These are phyloP conservation scores for Candida sanyaensis DNA, from an alignment of 1,139 yeast species.

Conservation along the genomic window DNA sequence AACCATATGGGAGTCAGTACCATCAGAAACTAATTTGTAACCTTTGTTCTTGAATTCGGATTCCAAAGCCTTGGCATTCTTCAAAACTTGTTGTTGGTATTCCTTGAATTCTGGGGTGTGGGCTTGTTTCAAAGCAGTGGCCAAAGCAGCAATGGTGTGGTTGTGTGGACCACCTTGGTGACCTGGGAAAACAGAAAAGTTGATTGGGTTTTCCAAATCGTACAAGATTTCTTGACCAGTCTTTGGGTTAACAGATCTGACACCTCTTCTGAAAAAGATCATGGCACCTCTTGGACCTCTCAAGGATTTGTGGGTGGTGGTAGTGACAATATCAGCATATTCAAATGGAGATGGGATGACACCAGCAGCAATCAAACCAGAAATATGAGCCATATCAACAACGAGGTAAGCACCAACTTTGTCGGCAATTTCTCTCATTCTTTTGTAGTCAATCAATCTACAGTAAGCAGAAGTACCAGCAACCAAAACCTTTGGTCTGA, in stretches of 20 bases:
- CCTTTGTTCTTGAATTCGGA: constrained; percentile 67
- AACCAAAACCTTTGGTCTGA: constrained; percentile 92
- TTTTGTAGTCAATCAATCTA: constrained; percentile 84
- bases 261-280: constrained; percentile 95
- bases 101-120: constrained; percentile 79
- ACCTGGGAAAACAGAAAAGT: constrained; percentile 97
- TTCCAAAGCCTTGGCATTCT: constrained; percentile 87
- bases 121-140: constrained; percentile 93
- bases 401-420: constrained; percentile 90
- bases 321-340: constrained; percentile 92
- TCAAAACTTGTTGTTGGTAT: constrained; percentile 84
- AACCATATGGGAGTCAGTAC: constrained; percentile 97
- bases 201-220: constrained; percentile 86
- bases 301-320: constrained; percentile 95
- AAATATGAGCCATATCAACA: constrained; percentile 96
- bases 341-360: constrained; percentile 93
- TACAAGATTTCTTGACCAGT: constrained; percentile 87
- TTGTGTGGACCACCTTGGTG: constrained; percentile 99
- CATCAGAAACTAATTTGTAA: constrained; percentile 84
- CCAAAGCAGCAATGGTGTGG: constrained; percentile 94
- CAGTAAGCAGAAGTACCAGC: constrained; percentile 98
- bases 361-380: constrained; percentile 91
- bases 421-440: constrained; percentile 88
- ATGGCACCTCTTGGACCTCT: constrained; percentile 99
- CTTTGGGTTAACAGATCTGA: constrained; percentile 78